Base-by-base conservation (phyloP, 805 yeast genomes). In the Kuraishia hungarica region DNA sequence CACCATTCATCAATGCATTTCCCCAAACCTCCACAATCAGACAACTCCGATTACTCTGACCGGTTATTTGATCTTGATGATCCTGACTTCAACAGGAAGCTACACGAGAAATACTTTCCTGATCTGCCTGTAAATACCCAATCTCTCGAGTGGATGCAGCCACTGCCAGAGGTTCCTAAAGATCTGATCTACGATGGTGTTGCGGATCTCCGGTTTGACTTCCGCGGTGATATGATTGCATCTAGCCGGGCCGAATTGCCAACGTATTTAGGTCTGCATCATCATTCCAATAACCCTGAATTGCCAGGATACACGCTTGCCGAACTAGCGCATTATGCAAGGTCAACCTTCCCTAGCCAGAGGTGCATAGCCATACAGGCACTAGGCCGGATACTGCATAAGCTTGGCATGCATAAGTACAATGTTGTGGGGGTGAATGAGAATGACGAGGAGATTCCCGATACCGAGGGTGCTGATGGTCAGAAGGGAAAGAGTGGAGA, bases 71-170 rank as follows among this genome's bases (percentile, higher is more conserved):
- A 88, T 60, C 67, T 89, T 5, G 74, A 87, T 63, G 96, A 87
- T 67, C 94, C 96, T 1, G 77, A 85, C 11, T 92, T 92, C 66
- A 79, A 83, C 60, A 84, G 84, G 26, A 86, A 90, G 63, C 72
- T 94, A 53, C 94, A 91, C 63, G 87, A 83, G 24, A 88, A 87
- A 64, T 93, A 82, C 70, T 94, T 84, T 70, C 97, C 99, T 1
- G 93, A 91, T 60, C 73, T 94, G 53, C 97, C 97, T 1, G 82
- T 76, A 51, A 96, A 94, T 60, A 80, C 89, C 0, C 84, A 82
- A 48, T 87, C 89, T 62, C 68, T 94, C 55, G 87, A 91, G 57
- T 94, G 99, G 99, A 92, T 92, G 97, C 79, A 85, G 56, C 83
- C 88, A 1, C 21, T 54, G 10, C 74, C 79, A 24, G 76, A 79